phyloP scores from a whole-genome alignment of 2,329 filamentous ascomycete species.

The Tolypocladium pustulatum region DNA sequence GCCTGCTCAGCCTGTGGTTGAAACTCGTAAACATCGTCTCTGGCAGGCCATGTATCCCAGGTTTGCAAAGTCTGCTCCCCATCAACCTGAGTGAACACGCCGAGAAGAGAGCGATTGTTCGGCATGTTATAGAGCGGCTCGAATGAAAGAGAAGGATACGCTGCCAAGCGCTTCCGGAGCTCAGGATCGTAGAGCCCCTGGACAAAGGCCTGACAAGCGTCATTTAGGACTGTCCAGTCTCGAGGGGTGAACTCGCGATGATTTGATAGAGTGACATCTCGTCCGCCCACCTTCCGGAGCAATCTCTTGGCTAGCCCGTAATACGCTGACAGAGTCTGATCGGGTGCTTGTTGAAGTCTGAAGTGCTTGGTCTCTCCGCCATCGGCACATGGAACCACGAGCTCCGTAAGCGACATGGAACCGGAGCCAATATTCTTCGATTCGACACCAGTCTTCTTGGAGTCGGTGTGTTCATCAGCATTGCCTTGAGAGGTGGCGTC shows the following conservation, averaged over 20 bases:
- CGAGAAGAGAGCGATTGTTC: conserved; percentile 38
- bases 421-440: conserved; percentile 1
- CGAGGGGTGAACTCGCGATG: conserved; percentile 26
- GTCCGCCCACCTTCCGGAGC: conserved; percentile 35
- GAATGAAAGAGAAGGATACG: conserved; percentile 36
- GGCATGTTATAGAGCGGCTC: conserved; percentile 12
- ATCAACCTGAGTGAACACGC: conserved; percentile 43
- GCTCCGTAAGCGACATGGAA: conserved; percentile 5
- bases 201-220: conserved; percentile 43
- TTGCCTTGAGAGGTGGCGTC: conserved; percentile 8
- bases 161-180: conserved; percentile 33
- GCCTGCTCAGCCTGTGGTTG: conserved; percentile 19
- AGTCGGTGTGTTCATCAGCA: conserved; percentile 13
- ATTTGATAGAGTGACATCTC: conserved; percentile 40
- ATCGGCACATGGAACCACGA: conserved; percentile 10
- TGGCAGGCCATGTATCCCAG: conserved; percentile 15
- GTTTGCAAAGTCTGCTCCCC: conserved; percentile 41
- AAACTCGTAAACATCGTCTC: conserved; percentile 7
- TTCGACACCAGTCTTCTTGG: conserved; percentile 1
- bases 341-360: conserved; percentile 30
- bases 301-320: conserved; percentile 37
- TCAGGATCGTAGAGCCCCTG: conserved; percentile 37
- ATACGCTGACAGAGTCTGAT: conserved; percentile 33
- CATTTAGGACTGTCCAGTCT: conserved; percentile 39
- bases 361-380: conserved; percentile 11